phyloP scores from a whole-genome alignment of 148 eudicot genomes.

The Nepenthes mirabilis region DNA sequence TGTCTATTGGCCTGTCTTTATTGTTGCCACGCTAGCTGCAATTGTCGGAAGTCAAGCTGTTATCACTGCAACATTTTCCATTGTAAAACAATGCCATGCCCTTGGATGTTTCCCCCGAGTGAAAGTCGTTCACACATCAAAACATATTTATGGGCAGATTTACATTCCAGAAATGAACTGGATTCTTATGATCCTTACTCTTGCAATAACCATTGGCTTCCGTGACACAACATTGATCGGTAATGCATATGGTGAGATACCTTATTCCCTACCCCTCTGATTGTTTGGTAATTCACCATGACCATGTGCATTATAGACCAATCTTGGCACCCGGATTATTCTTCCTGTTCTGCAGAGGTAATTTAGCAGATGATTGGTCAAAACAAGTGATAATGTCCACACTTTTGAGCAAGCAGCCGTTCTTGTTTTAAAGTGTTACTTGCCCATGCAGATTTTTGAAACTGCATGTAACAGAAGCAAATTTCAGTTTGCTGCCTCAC shows the following conservation, averaged over 20 bases:
- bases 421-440: no score
- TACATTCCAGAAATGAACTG: conserved; percentile 96
- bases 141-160: conserved; percentile 76
- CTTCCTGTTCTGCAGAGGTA: no score
- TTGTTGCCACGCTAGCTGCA: conserved; percentile 85
- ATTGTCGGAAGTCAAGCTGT: conserved; percentile 91
- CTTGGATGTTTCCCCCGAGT: conserved; percentile 97
- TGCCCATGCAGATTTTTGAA: no score
- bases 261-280: neutral
- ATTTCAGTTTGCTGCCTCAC: no score
- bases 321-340: no score
- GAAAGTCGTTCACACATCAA: conserved; percentile 93
- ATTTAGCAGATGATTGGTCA: no score
- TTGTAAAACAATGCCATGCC: conserved; percentile 86
- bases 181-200: conserved; percentile 95
- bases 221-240: conserved; percentile 81
- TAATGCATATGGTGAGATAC: conserved; percentile 83
- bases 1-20: conserved; percentile 82
- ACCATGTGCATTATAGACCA: no score
- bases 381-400: no score
- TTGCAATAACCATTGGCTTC: conserved; percentile 72
- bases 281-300: neutral
- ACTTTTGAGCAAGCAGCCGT: no score
- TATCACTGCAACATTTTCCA: conserved; percentile 91
- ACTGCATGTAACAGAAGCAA: no score